These are phyloP conservation scores for Coemansia sp. DNA, from an alignment of 192 early-diverging fungal species.

Conservation along the genomic window DNA sequence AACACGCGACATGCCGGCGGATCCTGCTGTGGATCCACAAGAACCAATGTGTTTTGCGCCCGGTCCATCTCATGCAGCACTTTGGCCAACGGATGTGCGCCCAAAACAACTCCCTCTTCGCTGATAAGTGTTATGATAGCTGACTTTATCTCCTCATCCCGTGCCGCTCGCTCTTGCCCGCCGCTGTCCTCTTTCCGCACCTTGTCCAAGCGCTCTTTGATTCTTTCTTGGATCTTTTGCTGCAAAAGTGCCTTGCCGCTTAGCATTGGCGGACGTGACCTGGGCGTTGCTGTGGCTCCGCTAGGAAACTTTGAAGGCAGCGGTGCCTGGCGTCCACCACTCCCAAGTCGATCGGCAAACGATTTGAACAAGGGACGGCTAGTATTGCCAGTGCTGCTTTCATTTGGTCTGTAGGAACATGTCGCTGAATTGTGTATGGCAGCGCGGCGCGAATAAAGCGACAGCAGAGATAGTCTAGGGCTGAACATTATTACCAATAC, in stretches of 20 bases:
- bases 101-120: conserved; percentile 16
- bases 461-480: background rate
- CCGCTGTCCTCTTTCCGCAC: conserved; percentile 5
- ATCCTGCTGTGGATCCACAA: conserved; percentile 23
- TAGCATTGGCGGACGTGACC: background rate
- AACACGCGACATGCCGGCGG: conserved; percentile 47
- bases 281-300: background rate
- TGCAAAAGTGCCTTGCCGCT: conserved; percentile 19
- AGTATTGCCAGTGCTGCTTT: background rate
- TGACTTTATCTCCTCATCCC: conserved; percentile 41
- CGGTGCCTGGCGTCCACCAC: background rate
- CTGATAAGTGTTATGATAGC: conserved; percentile 33
- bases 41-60: conserved; percentile 20
- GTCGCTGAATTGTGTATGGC: conserved; percentile 8
- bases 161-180: conserved; percentile 18
- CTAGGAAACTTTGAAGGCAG: background rate
- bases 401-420: background rate
- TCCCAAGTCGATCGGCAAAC: conserved; percentile 7
- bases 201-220: conserved; percentile 17
- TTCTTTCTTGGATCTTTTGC: conserved; percentile 12
- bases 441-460: background rate
- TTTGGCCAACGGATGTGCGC: conserved; percentile 20
- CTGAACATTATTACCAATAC: background rate
- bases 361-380: background rate
- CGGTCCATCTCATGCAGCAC: conserved; percentile 35